Evolutionary conservation across 345 rosid species (phyloP).

Genomic region (Moricandia arvensis): DNA sequence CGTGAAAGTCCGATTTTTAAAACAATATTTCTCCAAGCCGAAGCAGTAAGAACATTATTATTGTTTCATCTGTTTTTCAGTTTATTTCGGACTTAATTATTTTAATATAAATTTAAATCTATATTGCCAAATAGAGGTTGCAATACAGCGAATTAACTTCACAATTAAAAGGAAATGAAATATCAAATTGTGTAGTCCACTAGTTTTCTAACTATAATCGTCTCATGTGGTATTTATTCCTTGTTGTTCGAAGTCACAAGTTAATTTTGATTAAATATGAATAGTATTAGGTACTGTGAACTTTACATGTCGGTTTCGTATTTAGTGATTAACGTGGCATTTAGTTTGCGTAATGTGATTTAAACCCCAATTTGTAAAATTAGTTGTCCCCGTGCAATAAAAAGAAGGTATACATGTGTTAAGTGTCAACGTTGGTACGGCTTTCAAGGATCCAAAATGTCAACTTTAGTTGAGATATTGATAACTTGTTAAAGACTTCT

Average conservation of each 20-base stretch:
- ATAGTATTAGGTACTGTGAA: neutral
- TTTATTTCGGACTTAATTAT: neutral
- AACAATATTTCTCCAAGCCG: neutral
- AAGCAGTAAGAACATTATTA: neutral
- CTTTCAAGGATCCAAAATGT: conserved; percentile 23
- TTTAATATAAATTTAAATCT: neutral
- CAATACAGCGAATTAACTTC: neutral
- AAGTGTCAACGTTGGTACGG: conserved; percentile 32
- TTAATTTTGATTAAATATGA: neutral
- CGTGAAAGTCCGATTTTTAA: neutral
- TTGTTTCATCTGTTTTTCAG: neutral
- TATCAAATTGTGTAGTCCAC: neutral
- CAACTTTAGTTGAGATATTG: conserved; percentile 26
- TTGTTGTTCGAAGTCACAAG: neutral
- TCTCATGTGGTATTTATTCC: neutral
- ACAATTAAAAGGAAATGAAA: neutral
- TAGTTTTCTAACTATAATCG: too few species aligned
- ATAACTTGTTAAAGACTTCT: conserved; percentile 11
- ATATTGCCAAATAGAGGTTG: neutral
- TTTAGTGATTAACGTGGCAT: conserved; percentile 24
- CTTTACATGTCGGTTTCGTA: neutral
- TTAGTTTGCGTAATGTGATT: conserved; percentile 17
- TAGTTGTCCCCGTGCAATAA: conserved; percentile 25
- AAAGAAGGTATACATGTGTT: conserved; percentile 29
- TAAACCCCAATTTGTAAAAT: conserved; percentile 1